Conservation (phyloP, 148 eudicot genomes). For the Camellia granthamiana region DNA sequence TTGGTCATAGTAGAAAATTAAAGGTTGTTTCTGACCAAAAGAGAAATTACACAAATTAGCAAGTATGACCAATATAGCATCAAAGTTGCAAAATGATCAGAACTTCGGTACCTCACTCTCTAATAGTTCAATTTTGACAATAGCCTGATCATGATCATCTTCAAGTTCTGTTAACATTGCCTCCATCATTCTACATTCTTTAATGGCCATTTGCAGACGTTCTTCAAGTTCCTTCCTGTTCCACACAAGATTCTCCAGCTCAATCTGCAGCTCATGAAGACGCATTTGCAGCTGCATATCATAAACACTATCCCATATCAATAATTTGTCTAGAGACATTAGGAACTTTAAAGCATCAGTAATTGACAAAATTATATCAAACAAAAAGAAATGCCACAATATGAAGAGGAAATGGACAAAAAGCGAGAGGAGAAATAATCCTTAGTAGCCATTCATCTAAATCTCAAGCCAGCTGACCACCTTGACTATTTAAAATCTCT, state of each 20-base stretch:
- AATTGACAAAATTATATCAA: too few relatives aligned
- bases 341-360: not conserved
- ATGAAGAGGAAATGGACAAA: not conserved
- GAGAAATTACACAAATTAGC: not conserved
- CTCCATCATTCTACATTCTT: constrained; percentile 55
- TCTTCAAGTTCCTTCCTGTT: constrained; percentile 51
- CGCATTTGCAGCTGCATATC: constrained; percentile 57
- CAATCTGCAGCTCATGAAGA: constrained; percentile 53
- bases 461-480: too few relatives aligned
- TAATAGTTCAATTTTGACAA: constrained; percentile 58
- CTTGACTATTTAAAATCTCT: too few relatives aligned
- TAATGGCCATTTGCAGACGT: constrained; percentile 38
- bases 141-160: constrained; percentile 78
- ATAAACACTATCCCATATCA: not conserved
- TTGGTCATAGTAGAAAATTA: not conserved
- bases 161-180: constrained; percentile 66
- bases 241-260: constrained; percentile 55
- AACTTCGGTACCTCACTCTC: constrained; percentile 55
- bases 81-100: not conserved
- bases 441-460: too few relatives aligned
- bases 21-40: not conserved
- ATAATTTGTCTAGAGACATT: not conserved
- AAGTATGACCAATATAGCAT: not conserved
- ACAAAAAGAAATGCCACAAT: too few relatives aligned
- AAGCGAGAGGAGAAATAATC: not conserved